phyloP scores from a whole-genome alignment of 148 eudicot species.

The Amaranthus palmeri region DNA sequence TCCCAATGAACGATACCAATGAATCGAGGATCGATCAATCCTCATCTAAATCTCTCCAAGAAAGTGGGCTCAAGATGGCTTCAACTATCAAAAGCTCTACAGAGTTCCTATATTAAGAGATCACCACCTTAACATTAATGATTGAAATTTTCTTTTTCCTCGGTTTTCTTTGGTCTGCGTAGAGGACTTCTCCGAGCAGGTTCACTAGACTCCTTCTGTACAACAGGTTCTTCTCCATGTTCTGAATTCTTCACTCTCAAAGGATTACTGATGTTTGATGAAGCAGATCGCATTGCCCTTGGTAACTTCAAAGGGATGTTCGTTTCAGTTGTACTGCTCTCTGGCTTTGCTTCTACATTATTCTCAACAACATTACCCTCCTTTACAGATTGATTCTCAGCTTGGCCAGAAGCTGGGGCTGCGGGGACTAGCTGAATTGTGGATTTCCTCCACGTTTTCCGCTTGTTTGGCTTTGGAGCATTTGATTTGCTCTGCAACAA shows the following conservation, averaged over 20 bases:
- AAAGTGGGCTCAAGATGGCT: neutral
- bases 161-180: slow-evolving; percentile 28
- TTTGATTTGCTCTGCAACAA: slow-evolving; percentile 52
- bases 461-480: slow-evolving; percentile 50
- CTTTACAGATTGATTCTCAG: slow-evolving; percentile 29
- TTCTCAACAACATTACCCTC: slow-evolving; percentile 29
- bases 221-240: slow-evolving; percentile 34
- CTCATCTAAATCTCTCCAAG: slow-evolving; percentile 6
- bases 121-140: slow-evolving; percentile 18
- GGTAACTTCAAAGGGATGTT: slow-evolving; percentile 63
- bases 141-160: slow-evolving; percentile 64
- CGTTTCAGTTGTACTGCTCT: slow-evolving; percentile 28
- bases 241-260: slow-evolving; percentile 66
- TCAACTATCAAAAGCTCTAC: neutral
- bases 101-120: neutral
- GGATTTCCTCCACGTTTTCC: slow-evolving; percentile 86
- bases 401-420: slow-evolving; percentile 35
- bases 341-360: slow-evolving; percentile 21
- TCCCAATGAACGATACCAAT: no score
- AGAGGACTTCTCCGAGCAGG: slow-evolving; percentile 49
- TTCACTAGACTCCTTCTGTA: slow-evolving; percentile 37
- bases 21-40: slow-evolving; percentile 17
- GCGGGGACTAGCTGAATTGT: slow-evolving; percentile 67
- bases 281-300: slow-evolving; percentile 61
- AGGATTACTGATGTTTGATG: slow-evolving; percentile 45